Conservation (phyloP, 108 stramenopile species). For the Schizochytrium sp. region DNA sequence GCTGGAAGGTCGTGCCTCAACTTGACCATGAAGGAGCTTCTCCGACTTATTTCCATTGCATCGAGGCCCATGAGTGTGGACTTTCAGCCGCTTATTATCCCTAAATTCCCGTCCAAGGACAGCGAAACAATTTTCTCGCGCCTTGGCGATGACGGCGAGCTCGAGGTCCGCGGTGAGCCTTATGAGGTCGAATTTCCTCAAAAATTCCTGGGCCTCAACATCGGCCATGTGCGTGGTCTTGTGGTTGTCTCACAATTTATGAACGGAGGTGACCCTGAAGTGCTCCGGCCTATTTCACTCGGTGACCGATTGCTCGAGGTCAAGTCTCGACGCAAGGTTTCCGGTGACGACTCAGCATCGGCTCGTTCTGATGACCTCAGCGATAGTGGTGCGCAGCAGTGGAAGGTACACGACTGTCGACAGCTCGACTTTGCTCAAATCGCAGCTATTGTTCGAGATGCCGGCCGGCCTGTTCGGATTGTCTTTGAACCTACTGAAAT, state of each 20-base stretch:
- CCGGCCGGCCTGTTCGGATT: background rate
- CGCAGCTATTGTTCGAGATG: background rate
- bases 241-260: constrained; percentile 3
- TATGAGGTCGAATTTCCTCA: background rate
- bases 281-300: background rate
- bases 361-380: background rate
- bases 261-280: background rate
- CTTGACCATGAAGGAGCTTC: background rate
- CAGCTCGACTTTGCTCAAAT: background rate
- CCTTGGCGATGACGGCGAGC: background rate
- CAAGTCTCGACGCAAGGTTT: background rate
- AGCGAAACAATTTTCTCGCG: background rate
- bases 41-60: background rate
- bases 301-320: background rate
- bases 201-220: background rate
- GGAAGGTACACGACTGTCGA: background rate
- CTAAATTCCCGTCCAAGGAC: background rate
- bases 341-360: background rate
- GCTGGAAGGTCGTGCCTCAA: background rate
- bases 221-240: background rate
- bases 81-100: background rate
- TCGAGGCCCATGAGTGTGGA: background rate
- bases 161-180: background rate
- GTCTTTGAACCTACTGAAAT: background rate
- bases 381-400: background rate